Base-by-base conservation (phyloP, 2,329 filamentous ascomycete species). In the Stromatinia cepivora region DNA sequence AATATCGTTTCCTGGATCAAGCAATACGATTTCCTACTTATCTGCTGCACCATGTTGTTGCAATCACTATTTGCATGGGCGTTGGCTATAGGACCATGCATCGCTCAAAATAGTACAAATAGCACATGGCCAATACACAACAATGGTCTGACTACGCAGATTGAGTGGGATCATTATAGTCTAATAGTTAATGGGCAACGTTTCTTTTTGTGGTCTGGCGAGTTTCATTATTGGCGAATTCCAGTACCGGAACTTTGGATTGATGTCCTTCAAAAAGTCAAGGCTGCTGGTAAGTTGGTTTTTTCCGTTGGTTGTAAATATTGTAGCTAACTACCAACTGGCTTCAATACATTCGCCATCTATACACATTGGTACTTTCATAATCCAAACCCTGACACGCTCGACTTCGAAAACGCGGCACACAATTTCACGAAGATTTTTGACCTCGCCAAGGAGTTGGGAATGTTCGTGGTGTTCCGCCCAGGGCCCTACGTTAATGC, bases 181-280 rank as follows among this genome's bases (percentile, higher is more conserved):
- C 39, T 69, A 36, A 64, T 48, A 10, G 28, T 69, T 22, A 56
- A 69, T 56, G 66, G 66, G 20, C 48, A 69, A n/a, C 58, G 66
- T 13, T 46, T 69, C 28, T 69, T 64, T 11, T 34, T 69, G 28
- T 69, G 66, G 66, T 39, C 66, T 2, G 66, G 66, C 10, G 66
- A 76, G 73, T 82, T 86, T 31, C 84, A 86, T 72, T 86, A 85
- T 75, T 84, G 81, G 80, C 70, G 86, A 74, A 79, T 89, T 4
- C 87, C 88, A 0, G 87, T 90, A 2, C 84, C 86, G 4, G 81
- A 82, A 31, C 79, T 90, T 3, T 89, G 89, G 82, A 82, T 90
- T 11, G 92, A 94, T 73, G 77, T 94, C 2, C 89, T 95, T 73
- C 89, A 95, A 75, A 95, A 96, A 80, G 88, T 94, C 78, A 93